Conservation (phyloP, 768 basidiomycete species). For the Suillus subluteus region DNA sequence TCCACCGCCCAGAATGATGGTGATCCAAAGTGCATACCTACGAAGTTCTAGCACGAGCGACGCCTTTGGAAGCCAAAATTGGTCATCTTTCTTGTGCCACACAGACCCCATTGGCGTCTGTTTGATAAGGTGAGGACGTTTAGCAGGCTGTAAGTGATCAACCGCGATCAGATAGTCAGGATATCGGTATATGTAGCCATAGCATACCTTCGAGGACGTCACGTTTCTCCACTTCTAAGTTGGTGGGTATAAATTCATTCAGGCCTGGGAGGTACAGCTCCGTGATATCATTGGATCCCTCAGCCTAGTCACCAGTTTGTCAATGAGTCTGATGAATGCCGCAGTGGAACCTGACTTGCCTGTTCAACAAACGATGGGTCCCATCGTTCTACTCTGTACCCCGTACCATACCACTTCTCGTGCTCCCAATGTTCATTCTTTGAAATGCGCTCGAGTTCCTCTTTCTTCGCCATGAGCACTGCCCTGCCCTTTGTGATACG, state of each 20-base stretch:
- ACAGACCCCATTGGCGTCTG: constrained; percentile 73
- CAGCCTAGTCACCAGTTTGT: constrained; percentile 49
- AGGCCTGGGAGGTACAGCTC: constrained; percentile 81
- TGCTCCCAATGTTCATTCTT: constrained; percentile 64
- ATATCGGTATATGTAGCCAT: neutral
- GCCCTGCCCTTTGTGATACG: constrained; percentile 63
- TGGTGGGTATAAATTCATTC: constrained; percentile 90
- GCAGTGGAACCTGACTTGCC: constrained; percentile 35
- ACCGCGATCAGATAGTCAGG: constrained; percentile 3
- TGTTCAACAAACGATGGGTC: constrained; percentile 62
- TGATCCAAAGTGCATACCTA: constrained; percentile 48
- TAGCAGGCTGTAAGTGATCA: constrained; percentile 56
- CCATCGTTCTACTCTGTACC: constrained; percentile 76
- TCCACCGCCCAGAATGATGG: constrained; percentile 4
- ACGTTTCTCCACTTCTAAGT: constrained; percentile 81
- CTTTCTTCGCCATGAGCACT: constrained; percentile 78
- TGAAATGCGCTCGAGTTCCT: constrained; percentile 57
- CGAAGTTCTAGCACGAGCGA: constrained; percentile 74
- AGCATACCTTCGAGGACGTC: constrained; percentile 62
- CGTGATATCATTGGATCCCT: constrained; percentile 60
- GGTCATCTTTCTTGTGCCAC: constrained; percentile 98
- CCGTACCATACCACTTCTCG: constrained; percentile 94
- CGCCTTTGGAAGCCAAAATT: constrained; percentile 94
- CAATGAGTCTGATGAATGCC: neutral
- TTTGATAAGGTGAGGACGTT: constrained; percentile 74